These are phyloP conservation scores for Camillea tinctor DNA, from an alignment of 2,329 filamentous ascomycete species.

Conservation along the genomic window DNA sequence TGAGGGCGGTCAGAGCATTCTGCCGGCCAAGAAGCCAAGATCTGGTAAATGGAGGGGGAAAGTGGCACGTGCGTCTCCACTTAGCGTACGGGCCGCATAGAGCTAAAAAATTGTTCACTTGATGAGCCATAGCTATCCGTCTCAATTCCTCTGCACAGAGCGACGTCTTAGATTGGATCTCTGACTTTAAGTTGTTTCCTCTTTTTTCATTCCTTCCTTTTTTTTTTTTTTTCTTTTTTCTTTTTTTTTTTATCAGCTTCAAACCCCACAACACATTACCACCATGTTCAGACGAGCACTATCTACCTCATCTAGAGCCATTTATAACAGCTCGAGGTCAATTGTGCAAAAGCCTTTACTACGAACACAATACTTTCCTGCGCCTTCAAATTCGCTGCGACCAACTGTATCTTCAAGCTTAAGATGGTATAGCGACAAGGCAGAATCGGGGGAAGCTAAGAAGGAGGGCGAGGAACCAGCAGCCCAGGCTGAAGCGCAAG, in stretches of 20 bases:
- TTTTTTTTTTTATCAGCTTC: slow-evolving; percentile 1
- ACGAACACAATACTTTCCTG: slow-evolving; percentile 45
- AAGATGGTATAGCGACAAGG: slow-evolving; percentile 39
- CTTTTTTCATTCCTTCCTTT: slow-evolving; percentile 1
- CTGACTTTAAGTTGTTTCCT: slow-evolving; percentile 10
- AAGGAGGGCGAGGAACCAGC: slow-evolving; percentile 39
- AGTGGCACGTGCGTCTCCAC: neutral
- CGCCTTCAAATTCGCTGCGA: slow-evolving; percentile 34
- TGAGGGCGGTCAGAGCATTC: slow-evolving; percentile 19
- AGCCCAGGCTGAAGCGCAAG: slow-evolving; percentile 37
- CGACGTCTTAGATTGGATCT: slow-evolving; percentile 6
- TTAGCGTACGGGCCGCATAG: neutral
- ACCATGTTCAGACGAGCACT: slow-evolving; percentile 33
- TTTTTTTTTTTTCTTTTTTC: slow-evolving; percentile 9
- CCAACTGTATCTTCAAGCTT: slow-evolving; percentile 21
- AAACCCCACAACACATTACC: slow-evolving; percentile 1
- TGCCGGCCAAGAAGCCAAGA: slow-evolving; percentile 7
- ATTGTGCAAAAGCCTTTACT: slow-evolving; percentile 50
- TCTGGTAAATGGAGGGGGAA: neutral
- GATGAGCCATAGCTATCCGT: neutral
- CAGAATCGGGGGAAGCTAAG: slow-evolving; percentile 37
- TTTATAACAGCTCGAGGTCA: slow-evolving; percentile 30
- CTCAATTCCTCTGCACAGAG: slow-evolving; percentile 7
- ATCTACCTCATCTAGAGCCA: slow-evolving; percentile 29
- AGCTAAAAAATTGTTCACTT: slow-evolving; percentile 8